Base-by-base conservation (phyloP, 306 rosid genomes). In the Vachellia pachyceras region DNA sequence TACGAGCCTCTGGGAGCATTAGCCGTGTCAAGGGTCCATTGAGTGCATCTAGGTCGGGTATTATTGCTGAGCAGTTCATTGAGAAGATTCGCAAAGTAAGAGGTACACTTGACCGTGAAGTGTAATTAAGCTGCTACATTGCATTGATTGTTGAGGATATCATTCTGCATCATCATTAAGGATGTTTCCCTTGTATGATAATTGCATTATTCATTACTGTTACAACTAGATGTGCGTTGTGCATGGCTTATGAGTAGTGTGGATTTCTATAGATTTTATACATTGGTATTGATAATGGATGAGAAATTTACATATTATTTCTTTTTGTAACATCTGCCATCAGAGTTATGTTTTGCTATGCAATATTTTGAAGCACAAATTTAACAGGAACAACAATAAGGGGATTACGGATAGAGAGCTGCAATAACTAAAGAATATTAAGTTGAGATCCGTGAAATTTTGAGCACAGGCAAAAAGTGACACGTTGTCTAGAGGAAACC, bases 1-100 rank as follows among this genome's bases (percentile, higher is more conserved):
- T 95, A 63, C 90, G 99, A 87, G 99, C 97, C 54, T 94, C 97
- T 7, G 98, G 99, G 76, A 93, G 92, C 80, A 95, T 95, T 77
- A 95, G 94, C 72, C 94, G 98, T 72, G 92, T 88, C 35, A 80
- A 76, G 79, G 64, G 93, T 80, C 88, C 88, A 66, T 76, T 88
- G 50, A 91, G 90, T 85, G 45, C 40, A 35, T 86, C 98, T 68
- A 77, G 94, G 71, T 89, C 97, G 3, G 94, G 96, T 70, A 89
- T 95, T 44, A 50, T 87, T 83, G 93, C 90, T 13, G 98, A 95
- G 79, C 89, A 95, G 83, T 86, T 95, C 78, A 90, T 93, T 84
- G 97, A 95, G 89, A 90, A 91, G 91, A 91, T 95, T 85, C 94
- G 90, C 39, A 86, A 40, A 45, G 95, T 95, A 75, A 89, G 91